Conservation (phyloP, 176 grass and related monocot species). For the Bothriochloa decipiens region DNA sequence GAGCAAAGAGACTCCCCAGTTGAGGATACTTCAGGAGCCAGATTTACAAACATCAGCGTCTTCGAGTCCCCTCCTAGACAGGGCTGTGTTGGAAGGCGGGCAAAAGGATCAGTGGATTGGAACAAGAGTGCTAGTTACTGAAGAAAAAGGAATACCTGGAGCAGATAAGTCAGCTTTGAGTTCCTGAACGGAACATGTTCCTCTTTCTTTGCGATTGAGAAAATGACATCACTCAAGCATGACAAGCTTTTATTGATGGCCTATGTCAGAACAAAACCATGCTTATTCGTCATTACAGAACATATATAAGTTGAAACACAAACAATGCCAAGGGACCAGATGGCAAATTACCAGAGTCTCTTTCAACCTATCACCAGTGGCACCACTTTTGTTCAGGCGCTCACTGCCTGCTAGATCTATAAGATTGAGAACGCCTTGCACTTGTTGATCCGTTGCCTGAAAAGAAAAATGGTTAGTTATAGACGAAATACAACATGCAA, state of each 20-base stretch:
- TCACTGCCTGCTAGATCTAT: conserved; percentile 98
- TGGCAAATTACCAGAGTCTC: conserved; percentile 72
- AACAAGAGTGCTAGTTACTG: neutral
- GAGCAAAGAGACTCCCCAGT: conserved; percentile 80
- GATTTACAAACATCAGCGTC: conserved; percentile 93
- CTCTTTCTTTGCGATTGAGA: conserved; percentile 94
- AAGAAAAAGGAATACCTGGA: conserved; percentile 60
- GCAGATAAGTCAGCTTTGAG: conserved; percentile 87
- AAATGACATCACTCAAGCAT: conserved; percentile 87
- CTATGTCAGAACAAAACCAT: conserved; percentile 30
- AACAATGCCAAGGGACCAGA: neutral
- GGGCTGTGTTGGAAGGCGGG: conserved; percentile 47
- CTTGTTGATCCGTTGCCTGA: conserved; percentile 90
- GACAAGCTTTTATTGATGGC: conserved; percentile 96
- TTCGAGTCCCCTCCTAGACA: conserved; percentile 93
- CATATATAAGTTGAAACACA: neutral
- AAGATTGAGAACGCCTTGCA: conserved; percentile 88
- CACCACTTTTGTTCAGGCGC: conserved; percentile 84
- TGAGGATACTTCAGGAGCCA: conserved; percentile 74
- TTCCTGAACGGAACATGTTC: conserved; percentile 93
- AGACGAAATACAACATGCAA: neutral
- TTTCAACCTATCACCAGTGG: conserved; percentile 83
- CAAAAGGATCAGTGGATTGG: neutral
- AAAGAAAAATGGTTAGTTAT: neutral
- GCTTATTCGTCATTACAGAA: neutral